These are phyloP conservation scores for Actinomucor elegans DNA, from an alignment of 371 early-diverging fungal genomes.

Conservation along the genomic window DNA sequence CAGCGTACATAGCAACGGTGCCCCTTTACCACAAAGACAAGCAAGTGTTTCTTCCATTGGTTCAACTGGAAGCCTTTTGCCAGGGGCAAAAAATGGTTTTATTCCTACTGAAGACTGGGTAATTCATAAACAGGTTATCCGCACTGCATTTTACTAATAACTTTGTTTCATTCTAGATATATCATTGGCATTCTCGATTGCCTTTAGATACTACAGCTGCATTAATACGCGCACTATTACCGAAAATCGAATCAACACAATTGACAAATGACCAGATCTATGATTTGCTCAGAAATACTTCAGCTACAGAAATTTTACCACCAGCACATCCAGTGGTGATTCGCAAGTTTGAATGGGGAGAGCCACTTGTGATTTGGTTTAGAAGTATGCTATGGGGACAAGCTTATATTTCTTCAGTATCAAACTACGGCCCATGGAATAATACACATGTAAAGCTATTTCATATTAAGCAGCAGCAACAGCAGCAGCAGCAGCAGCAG, in stretches of 20 bases:
- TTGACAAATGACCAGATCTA: conserved; percentile 5
- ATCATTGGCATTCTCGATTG: conserved; percentile 31
- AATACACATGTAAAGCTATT: conserved; percentile 62
- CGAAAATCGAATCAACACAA: conserved; percentile 16
- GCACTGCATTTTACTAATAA: too few relatives aligned
- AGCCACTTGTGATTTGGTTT: conserved; percentile 67
- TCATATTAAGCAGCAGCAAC: conserved; percentile 46
- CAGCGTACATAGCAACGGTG: conserved; percentile 3
- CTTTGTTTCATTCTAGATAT: too few relatives aligned
- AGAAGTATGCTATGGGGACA: conserved; percentile 68
- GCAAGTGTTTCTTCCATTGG: conserved; percentile 19
- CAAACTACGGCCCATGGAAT: conserved; percentile 63
- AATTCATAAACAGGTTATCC: too few relatives aligned
- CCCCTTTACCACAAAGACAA: conserved; percentile 19
- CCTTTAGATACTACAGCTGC: conserved; percentile 22
- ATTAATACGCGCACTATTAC: conserved; percentile 19
- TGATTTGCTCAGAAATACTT: background rate
- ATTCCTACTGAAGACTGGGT: conserved; percentile 51
- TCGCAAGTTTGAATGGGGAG: conserved; percentile 56
- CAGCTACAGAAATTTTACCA: conserved; percentile 6
- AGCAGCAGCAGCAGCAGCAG: background rate
- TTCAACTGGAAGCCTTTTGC: conserved; percentile 24
- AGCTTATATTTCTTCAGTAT: conserved; percentile 55
- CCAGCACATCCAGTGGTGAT: conserved; percentile 35
- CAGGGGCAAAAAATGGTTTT: conserved; percentile 47